Evolutionary conservation across 2,329 filamentous ascomycete species (phyloP).

Genomic region (Epichloe elymi): DNA sequence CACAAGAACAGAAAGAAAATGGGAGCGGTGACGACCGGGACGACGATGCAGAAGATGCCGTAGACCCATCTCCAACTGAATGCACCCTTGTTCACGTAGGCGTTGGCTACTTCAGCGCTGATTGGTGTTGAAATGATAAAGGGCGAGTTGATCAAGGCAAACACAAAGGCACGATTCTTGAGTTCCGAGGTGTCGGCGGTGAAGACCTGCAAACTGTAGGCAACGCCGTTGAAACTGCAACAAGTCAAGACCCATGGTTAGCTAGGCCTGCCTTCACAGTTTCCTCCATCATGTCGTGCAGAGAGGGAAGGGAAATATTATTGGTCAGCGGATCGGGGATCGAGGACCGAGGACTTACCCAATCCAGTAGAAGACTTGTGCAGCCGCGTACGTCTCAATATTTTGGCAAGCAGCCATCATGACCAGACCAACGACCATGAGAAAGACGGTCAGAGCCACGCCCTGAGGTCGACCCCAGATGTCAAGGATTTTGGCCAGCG

Average conservation of each 20-base stretch:
- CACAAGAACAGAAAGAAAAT: constrained; percentile 39
- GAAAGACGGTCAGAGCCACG: constrained; percentile 37
- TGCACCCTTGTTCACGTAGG: constrained; percentile 13
- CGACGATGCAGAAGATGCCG: constrained; percentile 46
- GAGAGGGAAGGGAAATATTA: too few relatives aligned
- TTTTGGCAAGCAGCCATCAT: constrained; percentile 46
- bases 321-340: too few relatives aligned
- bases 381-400: constrained; percentile 34
- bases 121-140: constrained; percentile 32
- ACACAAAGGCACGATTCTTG: constrained; percentile 24
- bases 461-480: constrained; percentile 50
- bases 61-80: constrained; percentile 29
- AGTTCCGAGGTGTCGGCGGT: constrained; percentile 46
- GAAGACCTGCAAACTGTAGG: constrained; percentile 50
- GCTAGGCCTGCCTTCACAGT: too few relatives aligned
- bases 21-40: constrained; percentile 39
- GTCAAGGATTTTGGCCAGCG: constrained; percentile 48
- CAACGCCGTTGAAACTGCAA: constrained; percentile 38
- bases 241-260: too few relatives aligned
- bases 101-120: constrained; percentile 14
- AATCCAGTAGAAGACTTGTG: constrained; percentile 47
- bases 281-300: too few relatives aligned
- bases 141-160: constrained; percentile 26
- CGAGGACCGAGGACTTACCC: constrained; percentile 13
- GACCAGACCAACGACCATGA: constrained; percentile 36